Base-by-base conservation (phyloP, 495 filamentous ascomycete genomes). In the Aspergillus bertholletiae region DNA sequence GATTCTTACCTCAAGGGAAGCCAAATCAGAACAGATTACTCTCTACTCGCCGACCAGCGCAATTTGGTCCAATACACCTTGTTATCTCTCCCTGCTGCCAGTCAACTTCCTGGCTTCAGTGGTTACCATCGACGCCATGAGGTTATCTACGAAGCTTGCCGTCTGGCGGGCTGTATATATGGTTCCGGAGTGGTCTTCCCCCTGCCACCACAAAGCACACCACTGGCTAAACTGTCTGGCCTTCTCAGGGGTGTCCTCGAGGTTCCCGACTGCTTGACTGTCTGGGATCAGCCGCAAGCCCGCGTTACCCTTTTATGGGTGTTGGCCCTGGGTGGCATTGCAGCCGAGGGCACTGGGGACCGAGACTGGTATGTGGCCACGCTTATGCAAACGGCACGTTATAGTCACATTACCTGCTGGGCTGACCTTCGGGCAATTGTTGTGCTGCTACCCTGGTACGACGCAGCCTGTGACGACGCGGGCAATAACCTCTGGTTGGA, bases 121-220 rank as follows among this genome's bases (percentile, higher is more conserved):
- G 22, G 54, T 0, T 55, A 61, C 39, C 51, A 54, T 2, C 55
- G 46, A 7, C 39, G 39, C 12, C 61, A 67, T 6, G 57, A 57
- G 21, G 46, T 65, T 13, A 64, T 69, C 18, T 74, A 73, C 51
- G 73, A 77, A 44, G 56, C 70, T n/a, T 69, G 62, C 41, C 73
- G 72, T 30, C 59, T 77, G 2, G 66, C 71, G 0, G 58, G 53
- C 7, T 46, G 69, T 0, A 65, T 77, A 3, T 74, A 68, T 46
- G 60, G 68, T 23, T 65, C 70, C 13, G 70, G 71, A 35, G 68
- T 77, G 7, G 53, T 74, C 41, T 72, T 77, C 46, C 74, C 74
- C 3, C 66, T 77, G 1, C 73, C 73, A 8, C 60, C 60, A 11
- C 65, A 70, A 32, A 74, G 66, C 35, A 67, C 64, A 0, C 73